These are phyloP conservation scores for Aspergillus floridensis DNA, from an alignment of 2,329 filamentous ascomycete species.

Conservation along the genomic window DNA sequence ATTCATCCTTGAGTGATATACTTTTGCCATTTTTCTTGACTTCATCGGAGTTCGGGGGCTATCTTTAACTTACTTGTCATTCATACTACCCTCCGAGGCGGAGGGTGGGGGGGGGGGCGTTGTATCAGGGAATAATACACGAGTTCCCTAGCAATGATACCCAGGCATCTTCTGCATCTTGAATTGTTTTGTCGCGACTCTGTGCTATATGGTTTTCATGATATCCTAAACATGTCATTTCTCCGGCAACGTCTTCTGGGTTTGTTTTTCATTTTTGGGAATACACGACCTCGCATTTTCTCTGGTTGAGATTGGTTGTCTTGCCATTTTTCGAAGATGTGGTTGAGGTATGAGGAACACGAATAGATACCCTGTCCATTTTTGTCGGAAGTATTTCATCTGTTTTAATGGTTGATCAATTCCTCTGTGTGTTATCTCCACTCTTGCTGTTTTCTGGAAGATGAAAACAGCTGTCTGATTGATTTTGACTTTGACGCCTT, in stretches of 20 bases:
- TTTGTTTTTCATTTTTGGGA: slow-evolving; percentile 3
- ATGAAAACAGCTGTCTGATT: neutral
- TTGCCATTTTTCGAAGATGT: slow-evolving; percentile 15
- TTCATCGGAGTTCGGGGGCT: slow-evolving; percentile 17
- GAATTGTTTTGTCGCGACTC: slow-evolving; percentile 13
- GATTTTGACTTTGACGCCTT: neutral
- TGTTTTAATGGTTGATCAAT: neutral
- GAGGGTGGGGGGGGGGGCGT: slow-evolving; percentile 23
- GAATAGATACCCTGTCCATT: slow-evolving; percentile 28
- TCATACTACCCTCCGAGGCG: neutral
- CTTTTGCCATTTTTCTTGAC: neutral
- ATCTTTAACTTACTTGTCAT: slow-evolving; percentile 4
- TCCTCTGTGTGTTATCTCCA: neutral
- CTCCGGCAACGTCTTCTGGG: slow-evolving; percentile 3
- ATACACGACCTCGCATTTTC: slow-evolving; percentile 16
- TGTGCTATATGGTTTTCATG: slow-evolving; percentile 26
- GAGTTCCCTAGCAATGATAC: slow-evolving; percentile 43
- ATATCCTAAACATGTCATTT: slow-evolving; percentile 17
- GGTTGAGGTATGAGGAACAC: slow-evolving; percentile 26
- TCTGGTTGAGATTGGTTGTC: slow-evolving; percentile 8
- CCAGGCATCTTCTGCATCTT: slow-evolving; percentile 23
- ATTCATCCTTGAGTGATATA: slow-evolving; percentile 5
- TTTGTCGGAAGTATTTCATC: slow-evolving; percentile 14
- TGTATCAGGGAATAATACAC: slow-evolving; percentile 42
- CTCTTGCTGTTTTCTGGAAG: neutral